Base-by-base conservation (phyloP, 2,329 filamentous ascomycete genomes). In the Colletotrichum sp. region DNA sequence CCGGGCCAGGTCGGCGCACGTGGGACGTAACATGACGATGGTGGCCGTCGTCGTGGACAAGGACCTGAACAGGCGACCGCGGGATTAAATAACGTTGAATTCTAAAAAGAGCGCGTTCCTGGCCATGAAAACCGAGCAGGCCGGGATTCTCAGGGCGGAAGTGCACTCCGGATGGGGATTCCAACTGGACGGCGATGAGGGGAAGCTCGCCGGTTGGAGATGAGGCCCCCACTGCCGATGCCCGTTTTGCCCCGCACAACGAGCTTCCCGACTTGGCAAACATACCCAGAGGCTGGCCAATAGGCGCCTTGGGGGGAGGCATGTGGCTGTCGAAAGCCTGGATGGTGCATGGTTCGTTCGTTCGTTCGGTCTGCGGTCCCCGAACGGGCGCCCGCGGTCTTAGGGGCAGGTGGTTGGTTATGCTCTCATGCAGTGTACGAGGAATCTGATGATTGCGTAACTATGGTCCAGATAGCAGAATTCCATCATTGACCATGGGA, bases 241-340 rank as follows among this genome's bases (percentile, higher is more conserved):
- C 22, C 32, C 44, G 29, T 19, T 29, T 52, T 36, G 44, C 73
- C 64, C 69, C 73, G 62, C 73, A 59, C 29, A 13, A 6, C 11
- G 44, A 69, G 73, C 70, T 69, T 73, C 73, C 70, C 44, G 63
- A 69, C 73, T 69, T 55, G 73, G 73, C 55, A 63, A 25, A 63
- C 63, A 34, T 27, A 13, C 16, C n/a, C 5, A n/a, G 36, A 25
- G 25, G 5, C 44, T 19, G 44, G 32, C 73, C 73, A 76, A 76
- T 76, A 30, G 70, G 36, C 30, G 16, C 13, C 57, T 68, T 59
- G 12, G 22, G 64, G 57, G 22, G 25, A 27, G 19, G 30, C 73
- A 76, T 76, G 73, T 76, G 73, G 63, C 71, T 52, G 22, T 52
- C n/a, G 4, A 52, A 1, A 49, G 12, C 11, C 44, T 22, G 44